Base-by-base conservation (phyloP, 2,329 filamentous ascomycete species). In the Cordyceps cicadae region DNA sequence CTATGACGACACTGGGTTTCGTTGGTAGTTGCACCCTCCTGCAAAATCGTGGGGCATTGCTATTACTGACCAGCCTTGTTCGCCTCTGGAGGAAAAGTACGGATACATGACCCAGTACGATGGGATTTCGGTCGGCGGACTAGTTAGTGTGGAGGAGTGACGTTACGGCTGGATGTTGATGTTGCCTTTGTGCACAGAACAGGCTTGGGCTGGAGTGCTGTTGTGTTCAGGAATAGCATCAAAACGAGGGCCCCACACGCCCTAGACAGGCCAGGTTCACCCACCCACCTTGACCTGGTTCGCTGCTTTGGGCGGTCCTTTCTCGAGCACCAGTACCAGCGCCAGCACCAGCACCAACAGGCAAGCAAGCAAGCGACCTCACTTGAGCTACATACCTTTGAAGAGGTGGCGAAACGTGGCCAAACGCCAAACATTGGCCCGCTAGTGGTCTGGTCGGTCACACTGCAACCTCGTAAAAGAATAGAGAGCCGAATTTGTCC, bases 401-500 rank as follows among this genome's bases (percentile, higher is more conserved):
- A 43, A 43, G 15, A 54, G 41, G n/a, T 43, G 41, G 41, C n/a
- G 17, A 17, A 43, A 7, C 6, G 5, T 24, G 24, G 24, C 24
- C 24, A 24, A 24, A 24, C 24, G 41, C n/a, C 41, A 17, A 43
- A 7, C 6, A 3, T 11, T 34, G 41, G 53, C 54, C 43, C 54
- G 26, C 48, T 8, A 48, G 51, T 34, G 39, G 17, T 17, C 14
- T 21, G n/a, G 43, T 60, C 45, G n/a, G 43, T 60, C 45, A 54
- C 58, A 54, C 58, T 49, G 15, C 49, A 49, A 45, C 58, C 58
- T 60, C 58, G 58, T 60, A 60, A 60, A 60, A 54, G 19, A 24
- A 24, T n/a, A n/a, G 24, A 32, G 52, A 17, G 14, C 41, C 41
- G 41, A n/a, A 32, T 34, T 15, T 34, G 12, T 19, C 52, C 19